A percentile compares a stretch with the other conserved stretches of the same genome.
phyloP scores from a whole-genome alignment of 768 basidiomycete species.

The Dictyophora rubrovolvata region DNA sequence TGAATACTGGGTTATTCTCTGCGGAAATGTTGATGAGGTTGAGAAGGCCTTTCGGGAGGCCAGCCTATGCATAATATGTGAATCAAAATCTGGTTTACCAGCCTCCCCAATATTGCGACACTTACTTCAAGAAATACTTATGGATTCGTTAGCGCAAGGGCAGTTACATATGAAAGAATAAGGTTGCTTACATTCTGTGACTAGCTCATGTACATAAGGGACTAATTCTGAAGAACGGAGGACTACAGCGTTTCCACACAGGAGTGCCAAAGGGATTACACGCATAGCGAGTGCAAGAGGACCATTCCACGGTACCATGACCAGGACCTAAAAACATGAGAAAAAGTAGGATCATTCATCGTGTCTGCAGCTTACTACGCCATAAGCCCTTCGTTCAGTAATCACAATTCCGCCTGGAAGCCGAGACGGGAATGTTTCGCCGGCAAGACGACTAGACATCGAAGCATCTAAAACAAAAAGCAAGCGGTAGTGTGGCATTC shows the following conservation, averaged over 20 bases:
- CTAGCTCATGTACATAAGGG: conserved; percentile 35
- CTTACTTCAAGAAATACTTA: conserved; percentile 31
- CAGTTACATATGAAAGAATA: background rate
- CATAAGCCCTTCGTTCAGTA: conserved; percentile 36
- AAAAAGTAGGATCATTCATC: background rate
- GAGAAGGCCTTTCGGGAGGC: conserved; percentile 51
- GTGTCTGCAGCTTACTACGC: conserved; percentile 32
- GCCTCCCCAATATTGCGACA: background rate
- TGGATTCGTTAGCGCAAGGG: background rate
- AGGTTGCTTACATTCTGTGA: conserved; percentile 22
- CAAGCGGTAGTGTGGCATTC: background rate
- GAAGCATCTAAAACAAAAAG: conserved; percentile 18
- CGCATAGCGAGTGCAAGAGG: conserved; percentile 36
- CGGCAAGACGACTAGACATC: conserved; percentile 28
- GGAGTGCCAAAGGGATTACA: conserved; percentile 34
- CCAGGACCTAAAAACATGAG: conserved; percentile 27
- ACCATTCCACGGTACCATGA: conserved; percentile 42
- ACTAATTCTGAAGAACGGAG: conserved; percentile 42
- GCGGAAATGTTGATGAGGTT: conserved; percentile 42
- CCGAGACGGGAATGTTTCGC: conserved; percentile 32
- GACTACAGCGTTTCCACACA: conserved; percentile 49
- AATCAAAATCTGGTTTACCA: too few species aligned
- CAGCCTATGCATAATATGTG: conserved; percentile 30
- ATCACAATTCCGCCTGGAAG: conserved; percentile 35
- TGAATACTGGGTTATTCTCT: conserved; percentile 32